Conservation (phyloP, 2,329 filamentous ascomycete genomes). For the Rasamsonia emersonii region DNA sequence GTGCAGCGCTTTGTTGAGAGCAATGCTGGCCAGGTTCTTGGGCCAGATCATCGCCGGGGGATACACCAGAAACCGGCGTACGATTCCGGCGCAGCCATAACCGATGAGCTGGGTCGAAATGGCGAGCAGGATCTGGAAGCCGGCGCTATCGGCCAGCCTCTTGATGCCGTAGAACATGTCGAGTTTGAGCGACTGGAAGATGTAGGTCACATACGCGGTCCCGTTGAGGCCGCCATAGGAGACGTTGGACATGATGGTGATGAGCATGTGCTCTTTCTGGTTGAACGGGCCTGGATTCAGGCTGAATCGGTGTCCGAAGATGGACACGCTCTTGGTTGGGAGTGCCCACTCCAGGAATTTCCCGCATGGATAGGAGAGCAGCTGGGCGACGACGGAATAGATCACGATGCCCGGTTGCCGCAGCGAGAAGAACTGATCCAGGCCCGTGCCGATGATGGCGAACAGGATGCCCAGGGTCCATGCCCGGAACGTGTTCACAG, state of each 20-base stretch:
- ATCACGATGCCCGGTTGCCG: neutral
- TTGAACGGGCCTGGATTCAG: conserved; percentile 25
- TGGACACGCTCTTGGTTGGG: conserved; percentile 6
- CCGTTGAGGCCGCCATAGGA: neutral
- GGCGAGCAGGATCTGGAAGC: neutral
- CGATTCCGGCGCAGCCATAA: neutral
- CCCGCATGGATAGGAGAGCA: too few species aligned
- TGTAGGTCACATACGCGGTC: neutral
- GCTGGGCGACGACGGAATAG: neutral
- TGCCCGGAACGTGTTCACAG: neutral
- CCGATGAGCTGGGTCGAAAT: neutral
- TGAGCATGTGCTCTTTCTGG: conserved; percentile 16
- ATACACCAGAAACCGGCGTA: neutral
- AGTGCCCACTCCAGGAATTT: too few species aligned
- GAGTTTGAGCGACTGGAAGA: neutral
- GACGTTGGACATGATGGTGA: conserved; percentile 10
- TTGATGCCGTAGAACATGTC: too few species aligned
- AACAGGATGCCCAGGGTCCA: neutral
- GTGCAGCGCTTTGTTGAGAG: conserved; percentile 9
- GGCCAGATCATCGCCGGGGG: neutral
- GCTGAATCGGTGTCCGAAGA: conserved; percentile 10
- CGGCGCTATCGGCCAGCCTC: too few species aligned
- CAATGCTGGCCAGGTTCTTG: conserved; percentile 1
- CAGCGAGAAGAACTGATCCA: neutral
- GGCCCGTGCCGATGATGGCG: neutral